Evolutionary conservation across 2,329 filamentous ascomycete species (phyloP), one percentile per base, ranked within the genome.

Genomic region (Aspergillus pseudoviridinutans): DNA sequence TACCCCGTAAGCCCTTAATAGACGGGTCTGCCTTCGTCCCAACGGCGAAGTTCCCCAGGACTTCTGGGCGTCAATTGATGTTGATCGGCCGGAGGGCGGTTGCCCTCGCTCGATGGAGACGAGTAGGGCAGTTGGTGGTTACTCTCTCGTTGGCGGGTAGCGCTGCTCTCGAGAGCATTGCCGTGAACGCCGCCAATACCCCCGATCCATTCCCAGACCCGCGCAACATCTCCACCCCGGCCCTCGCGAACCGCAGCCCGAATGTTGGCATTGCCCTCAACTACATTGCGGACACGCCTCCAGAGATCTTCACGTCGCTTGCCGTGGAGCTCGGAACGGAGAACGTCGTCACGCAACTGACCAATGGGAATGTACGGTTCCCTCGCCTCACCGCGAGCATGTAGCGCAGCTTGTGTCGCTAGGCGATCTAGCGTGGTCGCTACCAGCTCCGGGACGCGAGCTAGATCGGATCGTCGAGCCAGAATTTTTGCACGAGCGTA

Each of bases 261-360:
- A 17, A 99, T 89, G 69, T 99, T 99, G 59, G 90, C 89, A 73
- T 99, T 99, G 74, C 87, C 87, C 75, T 99, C 94, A 0, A 99
- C 92, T 53, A 97, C 88, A 53, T 81, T 84, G 64, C 86, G 84
- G 22, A 99, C 94, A 51, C 86, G 85, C 62, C 86, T 83, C 94
- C 95, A 99, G 52, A 99, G 80, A 56, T 85, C 84, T 69, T 94
- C 89, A 41, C 94, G 83, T 66, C 92, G 85, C 8, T 82, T 81
- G 22, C 92, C 82, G 3, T 84, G 88, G 72, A 97, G 91, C 60
- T 96, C 87, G 28, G 88, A 85, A 22, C 93, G 83, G 42, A 99
- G 80, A 3, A 99, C 88, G 69, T 97, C 93, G 69, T 99, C 94
- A 58, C 94, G 83, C 54, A 99, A 79, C 71, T 97, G 94, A 0